Evolutionary conservation across 176 grass and related monocot genomes (phyloP).

Genomic region (Oryza rufipogon): DNA sequence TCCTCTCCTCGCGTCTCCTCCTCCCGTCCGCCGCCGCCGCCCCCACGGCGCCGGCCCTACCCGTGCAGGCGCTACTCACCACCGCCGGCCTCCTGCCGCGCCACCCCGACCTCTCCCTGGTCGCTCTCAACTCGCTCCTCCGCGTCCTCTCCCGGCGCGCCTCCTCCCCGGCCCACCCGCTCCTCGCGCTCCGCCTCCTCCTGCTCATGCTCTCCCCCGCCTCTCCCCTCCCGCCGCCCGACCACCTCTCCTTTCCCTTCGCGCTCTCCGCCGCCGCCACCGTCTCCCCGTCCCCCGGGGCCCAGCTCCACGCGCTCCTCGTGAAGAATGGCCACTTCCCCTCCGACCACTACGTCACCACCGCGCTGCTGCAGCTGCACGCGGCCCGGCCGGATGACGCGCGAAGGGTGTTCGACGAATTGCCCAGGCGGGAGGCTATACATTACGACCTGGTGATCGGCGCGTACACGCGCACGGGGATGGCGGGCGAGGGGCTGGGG

Average conservation of each 20-base stretch:
- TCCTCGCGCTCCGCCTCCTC: conserved; percentile 58
- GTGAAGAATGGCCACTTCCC: conserved; percentile 65
- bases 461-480: conserved; percentile 53
- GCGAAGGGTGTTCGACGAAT: conserved; percentile 68
- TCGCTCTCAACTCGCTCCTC: conserved; percentile 65
- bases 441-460: conserved; percentile 84
- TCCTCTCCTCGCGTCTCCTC: conserved; percentile 58
- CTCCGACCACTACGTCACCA: conserved; percentile 77
- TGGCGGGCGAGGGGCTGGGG: conserved; percentile 47
- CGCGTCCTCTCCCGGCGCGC: conserved; percentile 49
- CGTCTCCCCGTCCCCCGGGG: conserved; percentile 29
- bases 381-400: conserved; percentile 35
- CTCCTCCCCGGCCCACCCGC: conserved; percentile 48
- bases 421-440: conserved; percentile 55
- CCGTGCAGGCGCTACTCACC: conserved; percentile 59
- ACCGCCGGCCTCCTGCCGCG: conserved; percentile 49
- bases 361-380: conserved; percentile 69
- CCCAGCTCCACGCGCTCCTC: conserved; percentile 66
- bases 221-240: conserved; percentile 53
- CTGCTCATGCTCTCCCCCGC: conserved; percentile 58
- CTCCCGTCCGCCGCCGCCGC: conserved; percentile 17
- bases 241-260: conserved; percentile 89
- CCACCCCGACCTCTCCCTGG: conserved; percentile 53
- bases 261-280: conserved; percentile 61
- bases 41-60: conserved; percentile 24